Conservation (phyloP, 805 yeast genomes). For the Pichia insulana region DNA sequence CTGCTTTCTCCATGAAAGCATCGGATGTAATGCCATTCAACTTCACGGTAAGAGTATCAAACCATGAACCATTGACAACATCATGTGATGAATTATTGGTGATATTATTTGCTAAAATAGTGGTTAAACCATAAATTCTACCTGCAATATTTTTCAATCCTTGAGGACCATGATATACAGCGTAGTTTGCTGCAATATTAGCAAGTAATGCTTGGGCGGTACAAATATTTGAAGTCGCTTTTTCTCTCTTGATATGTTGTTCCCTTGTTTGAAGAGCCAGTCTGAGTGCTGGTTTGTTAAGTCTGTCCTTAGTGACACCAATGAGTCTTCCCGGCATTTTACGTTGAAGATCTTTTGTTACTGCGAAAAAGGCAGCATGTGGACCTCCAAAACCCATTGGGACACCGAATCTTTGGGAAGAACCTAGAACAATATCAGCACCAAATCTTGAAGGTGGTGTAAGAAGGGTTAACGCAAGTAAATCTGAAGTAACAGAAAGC, state of each 20-base stretch:
- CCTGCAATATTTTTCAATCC: slow-evolving; percentile 74
- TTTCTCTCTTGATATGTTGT: slow-evolving; percentile 95
- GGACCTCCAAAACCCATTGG: slow-evolving; percentile 99
- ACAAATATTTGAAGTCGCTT: slow-evolving; percentile 95
- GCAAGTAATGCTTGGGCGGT: slow-evolving; percentile 97
- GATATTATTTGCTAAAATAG: slow-evolving; percentile 58
- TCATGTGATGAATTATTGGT: slow-evolving; percentile 33
- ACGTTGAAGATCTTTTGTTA: slow-evolving; percentile 68
- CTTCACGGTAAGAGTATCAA: slow-evolving; percentile 76
- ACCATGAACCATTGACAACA: slow-evolving; percentile 44
- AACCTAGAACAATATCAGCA: slow-evolving; percentile 90
- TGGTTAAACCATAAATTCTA: slow-evolving; percentile 67
- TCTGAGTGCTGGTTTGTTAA: slow-evolving; percentile 83
- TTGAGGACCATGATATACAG: slow-evolving; percentile 90
- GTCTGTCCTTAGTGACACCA: slow-evolving; percentile 85
- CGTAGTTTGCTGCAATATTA: slow-evolving; percentile 91
- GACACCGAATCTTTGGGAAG: slow-evolving; percentile 93
- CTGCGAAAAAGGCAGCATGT: slow-evolving; percentile 95
- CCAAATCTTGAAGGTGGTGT: slow-evolving; percentile 79
- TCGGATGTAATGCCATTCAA: slow-evolving; percentile 45
- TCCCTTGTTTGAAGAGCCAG: slow-evolving; percentile 96
- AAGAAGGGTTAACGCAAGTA: slow-evolving; percentile 77
- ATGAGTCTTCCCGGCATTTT: slow-evolving; percentile 96
- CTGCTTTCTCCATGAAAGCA: slow-evolving; percentile 49
- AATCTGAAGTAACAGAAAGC: slow-evolving; percentile 82